phyloP scores from a whole-genome alignment of 305 asterid species.

The Nicotiana rustica region DNA sequence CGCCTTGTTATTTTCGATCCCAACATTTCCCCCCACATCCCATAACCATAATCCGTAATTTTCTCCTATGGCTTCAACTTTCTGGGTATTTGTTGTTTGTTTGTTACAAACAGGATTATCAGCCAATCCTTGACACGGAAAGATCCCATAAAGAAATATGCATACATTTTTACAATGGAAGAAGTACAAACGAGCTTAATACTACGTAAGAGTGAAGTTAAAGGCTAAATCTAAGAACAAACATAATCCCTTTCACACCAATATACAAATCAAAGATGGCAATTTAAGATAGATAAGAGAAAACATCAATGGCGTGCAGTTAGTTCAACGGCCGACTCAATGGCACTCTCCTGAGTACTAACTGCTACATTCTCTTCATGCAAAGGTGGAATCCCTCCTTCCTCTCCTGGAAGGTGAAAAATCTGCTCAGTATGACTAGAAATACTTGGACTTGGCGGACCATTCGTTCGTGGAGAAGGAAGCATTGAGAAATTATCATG shows the following conservation, averaged over 20 bases:
- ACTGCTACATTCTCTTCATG: neutral
- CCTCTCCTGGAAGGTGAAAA: slow-evolving; percentile 8
- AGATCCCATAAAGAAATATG: too few relatives aligned
- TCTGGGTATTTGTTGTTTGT: too few relatives aligned
- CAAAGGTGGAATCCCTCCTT: neutral
- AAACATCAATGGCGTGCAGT: neutral
- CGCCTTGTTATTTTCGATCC: too few relatives aligned
- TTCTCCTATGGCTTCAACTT: too few relatives aligned
- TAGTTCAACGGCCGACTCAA: neutral
- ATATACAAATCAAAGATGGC: neutral
- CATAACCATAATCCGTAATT: too few relatives aligned
- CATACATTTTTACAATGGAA: too few relatives aligned
- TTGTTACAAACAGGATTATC: too few relatives aligned
- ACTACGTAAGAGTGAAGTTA: neutral
- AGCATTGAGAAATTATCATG: neutral
- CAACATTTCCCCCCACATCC: too few relatives aligned
- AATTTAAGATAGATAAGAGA: neutral
- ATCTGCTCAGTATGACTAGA: slow-evolving; percentile 29
- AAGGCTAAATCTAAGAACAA: neutral
- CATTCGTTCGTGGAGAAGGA: slow-evolving; percentile 34
- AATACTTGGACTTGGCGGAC: slow-evolving; percentile 23
- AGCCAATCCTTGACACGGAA: too few relatives aligned
- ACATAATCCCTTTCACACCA: neutral
- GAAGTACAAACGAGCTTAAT: neutral
- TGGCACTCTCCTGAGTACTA: slow-evolving; percentile 12